Base-by-base conservation (phyloP, 73 alveolate genomes). In the Paramecium tetraurelia region DNA sequence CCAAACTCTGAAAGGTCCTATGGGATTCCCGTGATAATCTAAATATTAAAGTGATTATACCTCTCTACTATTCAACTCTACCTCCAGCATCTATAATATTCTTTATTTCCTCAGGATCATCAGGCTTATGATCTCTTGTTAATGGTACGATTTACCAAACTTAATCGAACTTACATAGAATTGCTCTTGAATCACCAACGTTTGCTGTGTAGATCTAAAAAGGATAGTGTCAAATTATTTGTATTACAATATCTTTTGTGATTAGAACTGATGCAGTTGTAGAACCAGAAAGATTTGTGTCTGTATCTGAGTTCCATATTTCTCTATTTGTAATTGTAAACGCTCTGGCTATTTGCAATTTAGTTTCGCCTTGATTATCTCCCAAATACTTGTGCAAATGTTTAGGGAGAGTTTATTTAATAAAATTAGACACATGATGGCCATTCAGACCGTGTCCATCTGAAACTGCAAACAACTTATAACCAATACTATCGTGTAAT, bases 391-490 rank as follows among this genome's bases (percentile, higher is more conserved):
- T 35, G 12, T 68, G 93, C 12, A 93, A 33, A 75, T 48, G 36
- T 6, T 68, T 44, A 27, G 99, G 98, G 41, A 97, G 90, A 16
- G 59, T 75, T 46, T 95, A 84, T 77, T 94, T 88, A 21, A 98
- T 96, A 86, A 92, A 97, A 33, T 96, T 97, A 46, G 98, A 92
- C 24, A 98, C 97, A 43, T 93, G 80, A 93, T 98, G 99, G 2
- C 99, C 99, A 93, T 94, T 77, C 40, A 86, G 80, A 2, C 99
- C 99, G 59, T 97, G 99, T 21, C 99, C 99, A 92, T 98, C 99
- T 80, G 98, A 97, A 20, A 98, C 99, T n/a, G 99, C 98, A 44
- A 96, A 92, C 36, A 94, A 35, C 58, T 35, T 71, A 71, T 27
- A 27, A 9, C 86, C 86, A 2, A 71, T 71, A 71, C 86, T 71